A percentile compares a stretch with the other conserved stretches of the same genome.
Conservation (phyloP, 768 basidiomycete genomes). For the Sarcodon sp. region DNA sequence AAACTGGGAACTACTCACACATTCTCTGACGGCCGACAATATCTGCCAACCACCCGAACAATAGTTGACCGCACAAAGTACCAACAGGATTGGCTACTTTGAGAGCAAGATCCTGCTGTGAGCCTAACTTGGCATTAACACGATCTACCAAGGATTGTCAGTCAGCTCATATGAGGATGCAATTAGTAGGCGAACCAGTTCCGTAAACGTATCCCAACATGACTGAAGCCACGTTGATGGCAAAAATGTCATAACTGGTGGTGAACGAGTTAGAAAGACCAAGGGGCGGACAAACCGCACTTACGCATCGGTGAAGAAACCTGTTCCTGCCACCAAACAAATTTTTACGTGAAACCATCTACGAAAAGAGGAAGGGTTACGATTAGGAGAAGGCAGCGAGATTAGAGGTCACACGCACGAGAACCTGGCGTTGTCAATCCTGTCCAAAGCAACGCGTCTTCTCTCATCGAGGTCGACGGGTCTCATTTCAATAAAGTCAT, state of each 20-base stretch:
- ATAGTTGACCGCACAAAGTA: conserved; percentile 59
- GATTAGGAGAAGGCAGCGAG: neutral
- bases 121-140: conserved; percentile 5
- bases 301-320: conserved; percentile 67
- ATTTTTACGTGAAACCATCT: conserved; percentile 82
- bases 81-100: conserved; percentile 72
- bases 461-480: conserved; percentile 42
- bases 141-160: neutral
- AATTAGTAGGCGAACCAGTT: conserved; percentile 5
- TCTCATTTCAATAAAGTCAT: neutral
- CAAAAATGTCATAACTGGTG: conserved; percentile 70
- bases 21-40: conserved; percentile 64
- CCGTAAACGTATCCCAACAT: conserved; percentile 84
- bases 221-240: conserved; percentile 72
- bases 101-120: conserved; percentile 63
- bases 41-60: conserved; percentile 78
- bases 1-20: conserved; percentile 35
- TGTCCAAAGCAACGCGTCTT: conserved; percentile 68
- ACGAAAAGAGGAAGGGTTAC: conserved; percentile 2
- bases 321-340: conserved; percentile 47
- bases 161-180: neutral
- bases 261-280: neutral
- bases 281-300: conserved; percentile 1
- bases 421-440: conserved; percentile 81
- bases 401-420: conserved; percentile 32